Base-by-base conservation (phyloP, 805 yeast genomes). In the Candida saitoana region DNA sequence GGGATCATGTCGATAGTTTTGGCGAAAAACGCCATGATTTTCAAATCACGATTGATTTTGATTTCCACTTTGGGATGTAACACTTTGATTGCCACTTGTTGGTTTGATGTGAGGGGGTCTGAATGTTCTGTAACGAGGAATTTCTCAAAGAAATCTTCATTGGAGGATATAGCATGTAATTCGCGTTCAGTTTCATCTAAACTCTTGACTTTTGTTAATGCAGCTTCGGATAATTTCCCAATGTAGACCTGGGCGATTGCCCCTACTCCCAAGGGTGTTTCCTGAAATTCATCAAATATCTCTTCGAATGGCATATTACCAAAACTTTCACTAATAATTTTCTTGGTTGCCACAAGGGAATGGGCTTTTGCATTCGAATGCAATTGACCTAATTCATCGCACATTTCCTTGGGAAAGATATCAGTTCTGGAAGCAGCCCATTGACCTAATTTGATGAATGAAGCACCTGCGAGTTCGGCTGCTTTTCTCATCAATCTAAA, bases 341-440 rank as follows among this genome's bases (percentile, higher is more conserved):
- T 52, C 52, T 76, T 75, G 1, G 98, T 88, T 38, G 73, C 71
- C 1, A 56, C 49, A 24, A 87, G 60, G 0, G 84, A 65, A 66
- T 93, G 99, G 4, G 83, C 74, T 44, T 76, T 79, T 7, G 89
- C 91, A 56, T 87, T 79, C 4, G 96, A 86, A 60, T 93, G 99
- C 42, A 93, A 65, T 18, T 75, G 65, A 7, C 87, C 77, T 51
- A 93, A 65, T 55, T 86, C 89, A 17, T 77, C 76, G 59, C 98
- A 91, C 61, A 91, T 64, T 32, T 76, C 86, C 36, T 65, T 68
- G 3, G 96, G 84, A 64, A 93, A 91, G 25, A 93, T 84, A 63
- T 93, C 99, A 0, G 95, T 87, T 61, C 99, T 77, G 8, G 96
- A 85, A 2, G 97, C 97, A 0, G 99, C 99, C 99, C 99, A 93